These are phyloP conservation scores for Yamadazyma nakazawae DNA, from an alignment of 805 yeast genomes.

Conservation along the genomic window DNA sequence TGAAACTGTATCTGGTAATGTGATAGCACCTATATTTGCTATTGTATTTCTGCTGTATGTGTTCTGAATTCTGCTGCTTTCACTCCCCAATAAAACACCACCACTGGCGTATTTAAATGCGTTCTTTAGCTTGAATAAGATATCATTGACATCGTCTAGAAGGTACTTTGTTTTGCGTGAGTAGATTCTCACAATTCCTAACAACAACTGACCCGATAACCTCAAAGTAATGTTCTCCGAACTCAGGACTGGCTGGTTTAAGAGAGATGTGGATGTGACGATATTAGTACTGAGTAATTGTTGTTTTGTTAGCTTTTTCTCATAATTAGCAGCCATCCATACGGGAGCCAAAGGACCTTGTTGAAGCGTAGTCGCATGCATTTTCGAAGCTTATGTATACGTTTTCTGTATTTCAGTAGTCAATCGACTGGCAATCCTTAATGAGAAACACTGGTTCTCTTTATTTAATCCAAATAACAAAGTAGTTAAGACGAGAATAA, in stretches of 20 bases:
- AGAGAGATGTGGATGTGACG: slow-evolving; percentile 41
- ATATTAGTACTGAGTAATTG: slow-evolving; percentile 74
- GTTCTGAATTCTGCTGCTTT: slow-evolving; percentile 25
- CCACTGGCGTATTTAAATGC: slow-evolving; percentile 49
- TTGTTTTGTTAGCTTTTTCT: slow-evolving; percentile 67
- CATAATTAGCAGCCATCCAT: slow-evolving; percentile 91
- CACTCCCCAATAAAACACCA: slow-evolving; percentile 22
- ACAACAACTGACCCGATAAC: slow-evolving; percentile 78
- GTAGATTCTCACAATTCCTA: slow-evolving; percentile 85
- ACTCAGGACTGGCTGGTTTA: slow-evolving; percentile 45
- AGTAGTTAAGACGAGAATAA: neutral
- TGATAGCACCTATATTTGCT: slow-evolving; percentile 55
- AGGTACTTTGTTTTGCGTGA: slow-evolving; percentile 80
- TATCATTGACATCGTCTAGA: slow-evolving; percentile 79
- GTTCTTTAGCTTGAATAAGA: slow-evolving; percentile 65
- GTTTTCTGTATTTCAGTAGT: neutral
- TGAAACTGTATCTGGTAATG: slow-evolving; percentile 74
- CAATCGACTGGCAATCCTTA: neutral
- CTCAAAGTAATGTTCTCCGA: slow-evolving; percentile 69
- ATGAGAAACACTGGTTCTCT: neutral
- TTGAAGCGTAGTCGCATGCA: slow-evolving; percentile 22
- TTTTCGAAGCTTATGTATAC: slow-evolving; percentile 15
- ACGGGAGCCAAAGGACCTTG: slow-evolving; percentile 84
- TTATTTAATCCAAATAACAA: neutral
- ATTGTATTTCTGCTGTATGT: slow-evolving; percentile 60